Conservation (phyloP, 2,329 filamentous ascomycete species). For the Fonsecaea multimorphosa region DNA sequence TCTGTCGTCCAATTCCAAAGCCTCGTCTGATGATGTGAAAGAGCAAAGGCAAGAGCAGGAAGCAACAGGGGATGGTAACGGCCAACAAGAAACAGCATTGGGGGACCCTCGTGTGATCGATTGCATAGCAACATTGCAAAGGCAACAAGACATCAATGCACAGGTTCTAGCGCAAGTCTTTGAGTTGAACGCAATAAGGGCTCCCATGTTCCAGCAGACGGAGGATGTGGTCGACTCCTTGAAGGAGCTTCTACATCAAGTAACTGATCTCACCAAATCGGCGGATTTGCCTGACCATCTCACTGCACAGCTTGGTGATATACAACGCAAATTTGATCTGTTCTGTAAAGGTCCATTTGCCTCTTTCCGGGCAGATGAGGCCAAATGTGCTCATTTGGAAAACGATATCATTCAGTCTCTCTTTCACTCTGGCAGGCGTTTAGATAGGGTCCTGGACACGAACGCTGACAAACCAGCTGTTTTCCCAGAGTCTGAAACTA, state of each 20-base stretch:
- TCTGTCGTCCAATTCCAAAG: neutral
- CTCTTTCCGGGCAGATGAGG: conserved; percentile 6
- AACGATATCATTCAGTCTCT: conserved; percentile 20
- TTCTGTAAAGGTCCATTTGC: conserved; percentile 11
- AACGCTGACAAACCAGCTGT: neutral
- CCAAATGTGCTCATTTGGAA: conserved; percentile 6
- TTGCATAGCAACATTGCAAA: conserved; percentile 10
- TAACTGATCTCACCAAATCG: neutral
- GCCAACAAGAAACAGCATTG: neutral
- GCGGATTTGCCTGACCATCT: conserved; percentile 1
- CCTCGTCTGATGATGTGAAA: neutral
- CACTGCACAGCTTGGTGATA: neutral
- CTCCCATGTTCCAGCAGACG: conserved; percentile 5
- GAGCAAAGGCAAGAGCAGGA: neutral
- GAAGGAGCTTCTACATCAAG: conserved; percentile 6
- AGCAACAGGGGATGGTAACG: neutral
- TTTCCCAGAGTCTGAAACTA: neutral
- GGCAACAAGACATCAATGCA: neutral
- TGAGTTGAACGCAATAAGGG: conserved; percentile 16
- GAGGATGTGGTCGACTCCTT: conserved; percentile 5
- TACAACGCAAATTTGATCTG: conserved; percentile 7
- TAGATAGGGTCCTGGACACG: conserved; percentile 8
- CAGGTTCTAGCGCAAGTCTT: conserved; percentile 4
- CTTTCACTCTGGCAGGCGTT: conserved; percentile 2
- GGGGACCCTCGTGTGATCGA: neutral